Conservation (phyloP, 139 green algal genomes). For the Coccomyxa sp. region DNA sequence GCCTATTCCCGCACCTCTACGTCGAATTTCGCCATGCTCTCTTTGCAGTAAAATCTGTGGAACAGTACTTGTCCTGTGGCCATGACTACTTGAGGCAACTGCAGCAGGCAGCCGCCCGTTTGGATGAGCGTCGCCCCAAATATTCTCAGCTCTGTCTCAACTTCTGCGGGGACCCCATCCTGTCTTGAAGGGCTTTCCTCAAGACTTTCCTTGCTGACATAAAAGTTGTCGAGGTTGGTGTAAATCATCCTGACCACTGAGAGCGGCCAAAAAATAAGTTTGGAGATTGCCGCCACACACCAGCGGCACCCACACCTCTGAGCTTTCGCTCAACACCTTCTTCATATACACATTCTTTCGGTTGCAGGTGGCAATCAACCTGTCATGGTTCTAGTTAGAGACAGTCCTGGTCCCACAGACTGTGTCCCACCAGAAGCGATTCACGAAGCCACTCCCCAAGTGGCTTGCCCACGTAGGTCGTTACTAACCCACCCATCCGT, state of each 20-base stretch:
- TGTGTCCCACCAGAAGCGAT: too few relatives aligned
- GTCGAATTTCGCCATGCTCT: slow-evolving; percentile 74
- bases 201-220: slow-evolving; percentile 65
- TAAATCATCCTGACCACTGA: slow-evolving; percentile 12
- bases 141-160: slow-evolving; percentile 59
- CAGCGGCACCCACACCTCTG: too few relatives aligned
- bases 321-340: too few relatives aligned
- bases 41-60: slow-evolving; percentile 93
- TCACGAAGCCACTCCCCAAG: too few relatives aligned
- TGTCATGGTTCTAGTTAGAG: too few relatives aligned
- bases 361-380: too few relatives aligned
- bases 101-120: slow-evolving; percentile 53
- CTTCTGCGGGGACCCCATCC: slow-evolving; percentile 69
- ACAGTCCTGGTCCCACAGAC: too few relatives aligned
- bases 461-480: too few relatives aligned
- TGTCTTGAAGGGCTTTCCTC: slow-evolving; percentile 55
- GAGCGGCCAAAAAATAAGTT: neutral
- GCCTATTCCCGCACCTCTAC: slow-evolving; percentile 60
- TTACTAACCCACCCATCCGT: too few relatives aligned
- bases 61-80: slow-evolving; percentile 88
- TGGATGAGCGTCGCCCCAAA: slow-evolving; percentile 82
- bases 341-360: too few relatives aligned
- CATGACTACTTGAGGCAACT: slow-evolving; percentile 74
- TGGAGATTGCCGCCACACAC: too few relatives aligned
- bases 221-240: slow-evolving; percentile 76